phyloP scores from a whole-genome alignment of 768 basidiomycete species.

The Termitomyces titanicus region DNA sequence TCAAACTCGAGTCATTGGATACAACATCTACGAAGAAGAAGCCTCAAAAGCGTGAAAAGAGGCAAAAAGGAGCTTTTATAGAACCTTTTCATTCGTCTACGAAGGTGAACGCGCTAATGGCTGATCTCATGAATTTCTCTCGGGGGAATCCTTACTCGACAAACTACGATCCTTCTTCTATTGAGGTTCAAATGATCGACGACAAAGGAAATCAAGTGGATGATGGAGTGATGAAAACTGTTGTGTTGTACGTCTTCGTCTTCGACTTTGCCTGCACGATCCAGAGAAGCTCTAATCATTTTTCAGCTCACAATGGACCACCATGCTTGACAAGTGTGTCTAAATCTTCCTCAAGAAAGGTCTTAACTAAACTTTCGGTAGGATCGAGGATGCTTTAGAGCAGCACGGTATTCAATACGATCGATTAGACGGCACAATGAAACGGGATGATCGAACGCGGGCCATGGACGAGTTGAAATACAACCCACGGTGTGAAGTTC shows the following conservation, averaged over 20 bases:
- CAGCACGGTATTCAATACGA: slow-evolving; percentile 81
- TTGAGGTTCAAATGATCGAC: slow-evolving; percentile 79
- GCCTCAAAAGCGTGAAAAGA: slow-evolving; percentile 60
- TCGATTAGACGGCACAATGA: slow-evolving; percentile 97
- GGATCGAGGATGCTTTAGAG: slow-evolving; percentile 88
- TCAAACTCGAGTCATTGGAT: slow-evolving; percentile 60
- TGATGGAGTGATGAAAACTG: slow-evolving; percentile 78
- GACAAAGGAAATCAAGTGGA: slow-evolving; percentile 66
- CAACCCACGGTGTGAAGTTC: slow-evolving; percentile 88
- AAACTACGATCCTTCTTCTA: slow-evolving; percentile 77
- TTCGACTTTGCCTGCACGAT: slow-evolving; percentile 7
- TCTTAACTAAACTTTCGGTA: slow-evolving; percentile 24
- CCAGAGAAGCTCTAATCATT: slow-evolving; percentile 6
- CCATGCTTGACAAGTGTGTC: slow-evolving; percentile 85
- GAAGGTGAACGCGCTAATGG: slow-evolving; percentile 81
- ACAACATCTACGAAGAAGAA: slow-evolving; percentile 52
- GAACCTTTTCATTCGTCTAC: slow-evolving; percentile 77
- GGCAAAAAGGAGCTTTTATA: slow-evolving; percentile 45
- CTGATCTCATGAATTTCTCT: slow-evolving; percentile 80
- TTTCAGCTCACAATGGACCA: slow-evolving; percentile 87
- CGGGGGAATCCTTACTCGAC: slow-evolving; percentile 78
- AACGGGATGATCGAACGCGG: slow-evolving; percentile 85
- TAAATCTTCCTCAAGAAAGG: slow-evolving; percentile 2
- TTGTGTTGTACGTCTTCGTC: slow-evolving; percentile 78
- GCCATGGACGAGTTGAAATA: slow-evolving; percentile 92